Conservation (phyloP, 2,329 filamentous ascomycete genomes). For the Trichoderma semiorbis region DNA sequence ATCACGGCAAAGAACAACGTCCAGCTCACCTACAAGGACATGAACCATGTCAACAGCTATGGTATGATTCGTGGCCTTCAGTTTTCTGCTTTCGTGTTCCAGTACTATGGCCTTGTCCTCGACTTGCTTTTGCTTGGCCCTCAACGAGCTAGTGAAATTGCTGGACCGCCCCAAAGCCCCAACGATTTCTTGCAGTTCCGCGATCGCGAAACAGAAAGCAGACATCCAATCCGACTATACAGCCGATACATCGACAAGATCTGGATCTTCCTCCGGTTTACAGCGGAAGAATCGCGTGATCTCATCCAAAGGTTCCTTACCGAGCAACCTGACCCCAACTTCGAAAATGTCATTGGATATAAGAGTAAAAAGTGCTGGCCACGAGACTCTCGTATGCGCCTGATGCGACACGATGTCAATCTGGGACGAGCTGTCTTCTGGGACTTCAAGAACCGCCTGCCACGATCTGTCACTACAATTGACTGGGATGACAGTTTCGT, state of each 20-base stretch:
- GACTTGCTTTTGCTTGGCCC: conserved; percentile 88
- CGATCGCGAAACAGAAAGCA: conserved; percentile 85
- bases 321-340: conserved; percentile 97
- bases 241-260: conserved; percentile 97
- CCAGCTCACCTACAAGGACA: conserved; percentile 98
- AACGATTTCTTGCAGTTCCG: conserved; percentile 98
- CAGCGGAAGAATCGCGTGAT: conserved; percentile 89
- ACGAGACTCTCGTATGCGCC: conserved; percentile 90
- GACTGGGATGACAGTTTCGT: conserved; percentile 99
- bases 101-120: conserved; percentile 94
- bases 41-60: conserved; percentile 99
- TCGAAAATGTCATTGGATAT: conserved; percentile 98
- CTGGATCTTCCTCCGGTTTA: conserved; percentile 95
- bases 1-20: conserved; percentile 99
- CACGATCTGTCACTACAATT: conserved; percentile 91
- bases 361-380: conserved; percentile 99
- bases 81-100: conserved; percentile 98
- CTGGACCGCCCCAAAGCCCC: conserved; percentile 85
- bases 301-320: conserved; percentile 97
- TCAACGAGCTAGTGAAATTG: conserved; percentile 96
- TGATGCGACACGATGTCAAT: conserved; percentile 99
- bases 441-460: conserved; percentile 96
- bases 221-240: conserved; percentile 95
- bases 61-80: conserved; percentile 97
- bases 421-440: conserved; percentile 96